Conservation (phyloP, 1,284 basidiomycete species). For the Ceratobasidium theobromae region DNA sequence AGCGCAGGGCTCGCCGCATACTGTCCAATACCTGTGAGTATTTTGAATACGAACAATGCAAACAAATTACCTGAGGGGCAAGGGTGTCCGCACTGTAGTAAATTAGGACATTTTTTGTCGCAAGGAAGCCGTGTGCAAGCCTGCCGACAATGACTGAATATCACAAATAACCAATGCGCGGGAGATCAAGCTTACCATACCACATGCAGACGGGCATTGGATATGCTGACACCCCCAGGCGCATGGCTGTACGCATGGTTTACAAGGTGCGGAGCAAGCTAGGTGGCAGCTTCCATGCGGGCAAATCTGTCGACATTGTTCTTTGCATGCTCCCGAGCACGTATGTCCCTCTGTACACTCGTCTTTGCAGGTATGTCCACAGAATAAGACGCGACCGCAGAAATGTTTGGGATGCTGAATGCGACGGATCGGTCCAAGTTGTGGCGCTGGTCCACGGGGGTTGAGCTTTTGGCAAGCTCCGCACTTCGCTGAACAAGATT, state of each 20-base stretch:
- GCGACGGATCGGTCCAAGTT: slow-evolving; percentile 39
- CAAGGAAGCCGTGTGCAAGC: slow-evolving; percentile 69
- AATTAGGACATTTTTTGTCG: slow-evolving; percentile 54
- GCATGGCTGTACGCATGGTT: slow-evolving; percentile 64
- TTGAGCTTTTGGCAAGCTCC: slow-evolving; percentile 52
- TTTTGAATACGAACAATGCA: background rate
- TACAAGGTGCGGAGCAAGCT: slow-evolving; percentile 58
- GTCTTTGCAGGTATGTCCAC: slow-evolving; percentile 58
- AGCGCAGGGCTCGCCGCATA: slow-evolving; percentile 67
- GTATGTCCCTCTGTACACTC: slow-evolving; percentile 54
- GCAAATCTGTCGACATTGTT: slow-evolving; percentile 59
- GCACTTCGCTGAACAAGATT: slow-evolving; percentile 54
- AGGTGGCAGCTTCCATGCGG: slow-evolving; percentile 53
- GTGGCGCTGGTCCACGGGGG: background rate
- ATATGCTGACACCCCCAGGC: slow-evolving; percentile 60
- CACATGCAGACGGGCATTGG: slow-evolving; percentile 65
- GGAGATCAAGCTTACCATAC: slow-evolving; percentile 52
- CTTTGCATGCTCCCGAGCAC: slow-evolving; percentile 52
- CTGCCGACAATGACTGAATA: slow-evolving; percentile 44
- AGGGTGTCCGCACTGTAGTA: slow-evolving; percentile 59
- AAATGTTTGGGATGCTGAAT: slow-evolving; percentile 51
- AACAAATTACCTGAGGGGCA: slow-evolving; percentile 64
- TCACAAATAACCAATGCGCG: background rate
- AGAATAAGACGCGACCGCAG: slow-evolving; percentile 58
- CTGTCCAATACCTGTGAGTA: slow-evolving; percentile 42